Base-by-base conservation (phyloP, 345 rosid species). In the Litchi chinensis region DNA sequence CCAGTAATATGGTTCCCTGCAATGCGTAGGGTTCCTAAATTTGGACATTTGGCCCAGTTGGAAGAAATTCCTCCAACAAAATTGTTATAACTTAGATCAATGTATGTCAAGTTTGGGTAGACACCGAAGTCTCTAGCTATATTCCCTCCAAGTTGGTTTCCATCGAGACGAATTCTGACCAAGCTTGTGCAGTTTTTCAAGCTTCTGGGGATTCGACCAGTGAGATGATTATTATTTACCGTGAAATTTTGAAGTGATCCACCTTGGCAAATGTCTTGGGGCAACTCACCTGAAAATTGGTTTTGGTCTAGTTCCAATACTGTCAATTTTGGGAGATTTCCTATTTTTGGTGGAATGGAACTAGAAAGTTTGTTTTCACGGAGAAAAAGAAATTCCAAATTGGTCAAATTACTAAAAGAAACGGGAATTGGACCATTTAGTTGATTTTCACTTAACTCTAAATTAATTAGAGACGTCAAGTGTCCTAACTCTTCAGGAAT, bases 151-250 rank as follows among this genome's bases (percentile, higher is more conserved):
- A 84, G 54, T 21, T 73, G 84, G 78, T 86, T 86, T 5, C 43
- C 46, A 0, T 84, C 59, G 0, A 86, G 24, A n/a, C 78, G 67
- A 5, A 64, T 75, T 71, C 86, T 78, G 18, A 5, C 1, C 8
- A 86, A 76, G 73, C 76, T 80, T 5, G 66, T 50, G 57, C 85
- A 86, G 59, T 82, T 62, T 73, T 57, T 84, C 68, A 84, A 78
- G 24, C 83, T 70, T 66, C 26, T 52, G 9, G 89, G 89, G 6
- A 82, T 73, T 1, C 68, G 63, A 26, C 87, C 86, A 0, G 64
- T 18, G 18, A 87, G 69, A 13, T 21, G 40, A 60, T 84, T 86
- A 57, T 60, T 15, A 41, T 0, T 5, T 1, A 65, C 75, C 0
- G 16, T 0, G 3, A 81, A 77, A 0, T 12, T 3, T 13, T 22